Evolutionary conservation across 164 flowering plant species (phyloP), one percentile per base, ranked within the genome.

Genomic region (Euptelea pleiosperma): DNA sequence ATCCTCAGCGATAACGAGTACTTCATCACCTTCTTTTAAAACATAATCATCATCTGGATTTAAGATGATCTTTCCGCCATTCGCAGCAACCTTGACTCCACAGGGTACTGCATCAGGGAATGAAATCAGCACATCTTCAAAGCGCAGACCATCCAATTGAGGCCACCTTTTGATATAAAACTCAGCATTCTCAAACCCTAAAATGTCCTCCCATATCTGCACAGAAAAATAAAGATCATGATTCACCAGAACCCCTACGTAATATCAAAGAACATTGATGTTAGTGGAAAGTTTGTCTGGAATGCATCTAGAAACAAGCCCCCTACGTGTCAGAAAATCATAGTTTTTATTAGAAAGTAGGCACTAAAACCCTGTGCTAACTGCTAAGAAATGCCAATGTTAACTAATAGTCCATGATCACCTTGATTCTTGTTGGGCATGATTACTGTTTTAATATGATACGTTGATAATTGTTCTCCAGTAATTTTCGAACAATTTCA

Each of bases 151-250:
- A 72, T 86, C 87, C 71, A 91, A 64, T 49, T 86, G 82, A 40
- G 96, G 85, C 96, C 94, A 91, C 68, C 92, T 78, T 77, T 89
- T 86, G 71, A 91, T 81, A 79, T 91, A 91, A 68, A 91, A 88
- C 66, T 91, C 98, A 26, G 87, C 89, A 79, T 91, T 91, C 80
- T 91, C 98, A 72, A 91, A 91, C 45, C 98, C 98, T 71, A 91
- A 69, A 54, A 91, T 86, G 64, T 91, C 91, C 65, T 91, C 98
- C 98, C 96, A 88, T 77, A 88, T 91, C 98, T 91, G 84, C 61
- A 60, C 21, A 57, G 15, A 36, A 57, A 55, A 60, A 48, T 18
- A 35, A 1, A 12, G 12, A 45, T 42, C 15, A 5, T 16, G 3
- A 34, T 34, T 15, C 12, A 18, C 34, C 24, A 43, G 16, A n/a